Evolutionary conservation across 2,329 filamentous ascomycete genomes (phyloP), one percentile per base, ranked within the genome.

Genomic region (Alternaria conjuncta): DNA sequence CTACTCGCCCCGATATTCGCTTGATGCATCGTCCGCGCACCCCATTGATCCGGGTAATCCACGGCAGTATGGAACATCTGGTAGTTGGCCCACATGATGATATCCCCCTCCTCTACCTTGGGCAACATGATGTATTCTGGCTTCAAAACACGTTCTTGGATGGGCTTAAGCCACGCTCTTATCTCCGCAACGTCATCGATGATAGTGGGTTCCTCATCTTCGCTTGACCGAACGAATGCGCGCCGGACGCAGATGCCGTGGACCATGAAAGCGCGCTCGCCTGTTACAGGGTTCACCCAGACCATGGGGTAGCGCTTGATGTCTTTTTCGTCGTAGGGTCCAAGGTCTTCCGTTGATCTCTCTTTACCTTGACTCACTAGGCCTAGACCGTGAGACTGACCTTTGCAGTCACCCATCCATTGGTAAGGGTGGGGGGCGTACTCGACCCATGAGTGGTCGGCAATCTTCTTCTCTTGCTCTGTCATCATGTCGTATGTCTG

Each of bases 281-380:
- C 82, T 80, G 11, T 78, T 3, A 75, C 72, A 0, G 83, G 82
- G 58, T 84, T 84, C 10, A 82, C 74, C 82, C 82, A 84, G 2
- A 84, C 82, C 78, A 84, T 81, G 2, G 83, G 82, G 67, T 84
- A 84, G 59, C 70, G 72, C 69, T 84, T 82, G 46, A 83, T 59
- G 23, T 75, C 71, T 3, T 68, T 71, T 18, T 71, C 71, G 36
- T 82, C 77, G 60, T 78, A 82, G 13, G 73, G 74, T 1, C 73
- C 75, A 12, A 83, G 73, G 18, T 82, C 78, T 46, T 80, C 79
- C 5, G 82, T 66, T 2, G 63, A 69, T 64, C 78, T 75, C 63
- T 83, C 82, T 53, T 77, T 77, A 10, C 80, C 81, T 66, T 83
- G 70, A 25, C 60, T 77, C 7, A 72, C 78, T 3, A 84, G 63